These are phyloP conservation scores for Schwanniomyces pseudopolymorphus DNA, from an alignment of 805 yeast species.

Conservation along the genomic window DNA sequence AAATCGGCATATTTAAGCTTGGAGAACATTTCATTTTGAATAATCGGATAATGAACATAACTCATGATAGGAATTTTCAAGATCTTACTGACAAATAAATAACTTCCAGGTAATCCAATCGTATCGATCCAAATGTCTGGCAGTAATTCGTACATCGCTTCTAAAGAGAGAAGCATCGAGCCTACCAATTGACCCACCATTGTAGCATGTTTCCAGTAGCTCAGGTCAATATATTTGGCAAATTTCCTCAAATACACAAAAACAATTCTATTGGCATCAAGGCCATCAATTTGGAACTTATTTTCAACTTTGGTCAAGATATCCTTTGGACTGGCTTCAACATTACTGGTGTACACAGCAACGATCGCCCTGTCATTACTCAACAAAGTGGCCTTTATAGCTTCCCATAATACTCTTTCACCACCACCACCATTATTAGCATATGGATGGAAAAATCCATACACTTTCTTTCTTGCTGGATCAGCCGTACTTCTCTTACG, in stretches of 20 bases:
- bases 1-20: slow-evolving; percentile 43
- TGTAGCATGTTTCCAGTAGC: slow-evolving; percentile 76
- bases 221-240: slow-evolving; percentile 64
- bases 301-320: slow-evolving; percentile 52
- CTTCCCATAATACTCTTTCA: slow-evolving; percentile 94
- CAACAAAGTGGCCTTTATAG: slow-evolving; percentile 67
- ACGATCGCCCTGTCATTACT: slow-evolving; percentile 51
- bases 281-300: slow-evolving; percentile 51
- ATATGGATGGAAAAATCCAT: slow-evolving; percentile 93
- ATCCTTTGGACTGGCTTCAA: slow-evolving; percentile 44
- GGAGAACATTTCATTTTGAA: slow-evolving; percentile 82
- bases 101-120: slow-evolving; percentile 88
- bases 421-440: slow-evolving; percentile 99
- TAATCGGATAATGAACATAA: slow-evolving; percentile 93
- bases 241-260: slow-evolving; percentile 56
- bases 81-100: slow-evolving; percentile 58
- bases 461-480: slow-evolving; percentile 44
- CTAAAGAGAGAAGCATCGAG: slow-evolving; percentile 62
- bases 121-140: slow-evolving; percentile 97
- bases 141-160: slow-evolving; percentile 63
- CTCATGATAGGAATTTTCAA: slow-evolving; percentile 75
- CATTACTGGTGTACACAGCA: slow-evolving; percentile 72
- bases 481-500: slow-evolving; percentile 34
- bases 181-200: slow-evolving; percentile 87
- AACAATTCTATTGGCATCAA: slow-evolving; percentile 54